These are phyloP conservation scores for Phialocephala subalpina DNA, from an alignment of 2,329 filamentous ascomycete genomes.

Conservation along the genomic window DNA sequence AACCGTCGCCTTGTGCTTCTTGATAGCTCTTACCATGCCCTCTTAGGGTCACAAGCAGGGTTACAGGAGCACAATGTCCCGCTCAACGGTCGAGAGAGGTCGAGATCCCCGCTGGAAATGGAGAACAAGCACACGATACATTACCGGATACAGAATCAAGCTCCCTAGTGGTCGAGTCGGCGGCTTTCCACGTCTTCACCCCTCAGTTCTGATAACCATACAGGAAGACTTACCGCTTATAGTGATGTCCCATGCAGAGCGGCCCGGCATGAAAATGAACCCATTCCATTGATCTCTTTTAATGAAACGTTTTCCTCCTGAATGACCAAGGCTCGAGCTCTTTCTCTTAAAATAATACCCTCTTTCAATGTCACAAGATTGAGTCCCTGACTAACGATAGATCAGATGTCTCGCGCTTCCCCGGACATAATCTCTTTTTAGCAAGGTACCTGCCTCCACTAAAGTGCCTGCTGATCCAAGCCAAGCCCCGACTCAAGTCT, in stretches of 20 bases:
- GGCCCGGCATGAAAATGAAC: not conserved
- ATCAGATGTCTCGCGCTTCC: not conserved
- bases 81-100: not conserved
- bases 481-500: slow-evolving; percentile 7
- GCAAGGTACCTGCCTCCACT: slow-evolving; percentile 8
- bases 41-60: slow-evolving; percentile 8
- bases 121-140: slow-evolving; percentile 5
- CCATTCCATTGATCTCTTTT: not conserved
- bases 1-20: not conserved
- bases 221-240: not conserved
- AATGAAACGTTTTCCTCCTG: not conserved
- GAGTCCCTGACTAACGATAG: not conserved
- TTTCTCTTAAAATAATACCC: not conserved
- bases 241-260: slow-evolving; percentile 5
- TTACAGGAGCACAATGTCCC: slow-evolving; percentile 2
- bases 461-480: slow-evolving; percentile 18
- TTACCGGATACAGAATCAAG: not conserved
- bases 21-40: not conserved
- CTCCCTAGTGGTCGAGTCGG: slow-evolving; percentile 1
- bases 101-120: slow-evolving; percentile 5
- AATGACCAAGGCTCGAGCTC: not conserved
- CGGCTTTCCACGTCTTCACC: not conserved
- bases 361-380: slow-evolving; percentile 14
- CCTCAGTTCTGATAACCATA: not conserved
- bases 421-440: not conserved